Percentiles rank a stretch among this genome's conserved stretches.
phyloP scores from a whole-genome alignment of 106 monocot genomes.

The Phalaenopsis equestris region DNA sequence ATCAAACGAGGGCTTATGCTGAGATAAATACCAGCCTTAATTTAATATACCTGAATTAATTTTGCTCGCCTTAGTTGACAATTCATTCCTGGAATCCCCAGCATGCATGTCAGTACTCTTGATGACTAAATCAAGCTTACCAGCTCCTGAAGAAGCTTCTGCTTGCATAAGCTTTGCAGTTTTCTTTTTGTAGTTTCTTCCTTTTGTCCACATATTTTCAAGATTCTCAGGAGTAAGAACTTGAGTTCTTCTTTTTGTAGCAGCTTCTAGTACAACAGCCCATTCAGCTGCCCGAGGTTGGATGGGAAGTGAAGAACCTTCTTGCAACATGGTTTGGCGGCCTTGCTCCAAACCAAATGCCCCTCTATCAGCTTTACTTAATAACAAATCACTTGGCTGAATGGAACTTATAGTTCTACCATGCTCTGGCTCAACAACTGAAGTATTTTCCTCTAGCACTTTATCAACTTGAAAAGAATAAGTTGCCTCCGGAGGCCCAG shows the following conservation, averaged over 20 bases:
- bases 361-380: conserved; percentile 19
- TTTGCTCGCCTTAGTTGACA: conserved; percentile 19
- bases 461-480: conserved; percentile 15
- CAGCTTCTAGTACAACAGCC: conserved; percentile 76
- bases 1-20: background rate
- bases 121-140: conserved; percentile 17
- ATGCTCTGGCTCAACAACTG: background rate
- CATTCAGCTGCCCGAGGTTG: conserved; percentile 64
- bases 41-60: conserved; percentile 11
- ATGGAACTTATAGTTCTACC: conserved; percentile 11
- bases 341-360: conserved; percentile 13
- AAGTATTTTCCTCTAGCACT: conserved; percentile 13
- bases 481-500: conserved; percentile 12
- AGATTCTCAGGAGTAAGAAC: conserved; percentile 97
- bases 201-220: conserved; percentile 99
- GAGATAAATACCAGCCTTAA: conserved; percentile 10
- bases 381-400: conserved; percentile 18
- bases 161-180: conserved; percentile 31
- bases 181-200: conserved; percentile 94
- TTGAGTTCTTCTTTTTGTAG: conserved; percentile 87
- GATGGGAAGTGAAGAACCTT: conserved; percentile 12
- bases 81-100: conserved; percentile 28
- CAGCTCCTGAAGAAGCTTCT: conserved; percentile 12
- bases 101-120: conserved; percentile 11
- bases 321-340: conserved; percentile 12